Evolutionary conservation across 2,329 filamentous ascomycete genomes (phyloP).

Genomic region (Metarhizium guizhouense): DNA sequence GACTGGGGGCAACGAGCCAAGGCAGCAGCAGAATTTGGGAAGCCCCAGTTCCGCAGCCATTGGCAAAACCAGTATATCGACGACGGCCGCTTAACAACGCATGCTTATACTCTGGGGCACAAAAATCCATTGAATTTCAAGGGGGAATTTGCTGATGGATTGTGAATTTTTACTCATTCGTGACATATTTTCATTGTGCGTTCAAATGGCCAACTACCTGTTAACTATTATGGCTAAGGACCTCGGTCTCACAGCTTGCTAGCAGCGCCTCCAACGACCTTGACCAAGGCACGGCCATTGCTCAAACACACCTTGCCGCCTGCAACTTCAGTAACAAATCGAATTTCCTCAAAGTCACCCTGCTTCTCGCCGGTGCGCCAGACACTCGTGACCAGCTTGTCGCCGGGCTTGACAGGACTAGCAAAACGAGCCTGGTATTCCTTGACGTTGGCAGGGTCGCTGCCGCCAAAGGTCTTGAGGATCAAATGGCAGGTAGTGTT

Average conservation of each 20-base stretch:
- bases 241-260: constrained; percentile 49
- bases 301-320: constrained; percentile 78
- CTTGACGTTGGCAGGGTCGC: constrained; percentile 71
- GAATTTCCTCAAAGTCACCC: constrained; percentile 68
- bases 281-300: constrained; percentile 77
- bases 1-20: constrained; percentile 7
- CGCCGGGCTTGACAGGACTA: constrained; percentile 72
- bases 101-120: neutral
- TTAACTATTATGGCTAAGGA: neutral
- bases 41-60: neutral
- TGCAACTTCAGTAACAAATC: constrained; percentile 70
- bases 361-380: constrained; percentile 66
- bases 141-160: neutral
- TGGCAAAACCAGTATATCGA: neutral
- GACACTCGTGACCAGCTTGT: constrained; percentile 71
- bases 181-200: neutral
- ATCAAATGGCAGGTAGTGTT: constrained; percentile 70
- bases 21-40: constrained; percentile 12
- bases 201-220: neutral
- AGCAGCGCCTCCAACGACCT: constrained; percentile 45
- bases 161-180: neutral
- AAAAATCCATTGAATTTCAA: neutral
- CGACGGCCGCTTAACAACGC: neutral
- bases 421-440: constrained; percentile 88
- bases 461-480: constrained; percentile 62